Evolutionary conservation across 371 early-diverging fungal species (phyloP).

Genomic region (Rhizopus sp.): DNA sequence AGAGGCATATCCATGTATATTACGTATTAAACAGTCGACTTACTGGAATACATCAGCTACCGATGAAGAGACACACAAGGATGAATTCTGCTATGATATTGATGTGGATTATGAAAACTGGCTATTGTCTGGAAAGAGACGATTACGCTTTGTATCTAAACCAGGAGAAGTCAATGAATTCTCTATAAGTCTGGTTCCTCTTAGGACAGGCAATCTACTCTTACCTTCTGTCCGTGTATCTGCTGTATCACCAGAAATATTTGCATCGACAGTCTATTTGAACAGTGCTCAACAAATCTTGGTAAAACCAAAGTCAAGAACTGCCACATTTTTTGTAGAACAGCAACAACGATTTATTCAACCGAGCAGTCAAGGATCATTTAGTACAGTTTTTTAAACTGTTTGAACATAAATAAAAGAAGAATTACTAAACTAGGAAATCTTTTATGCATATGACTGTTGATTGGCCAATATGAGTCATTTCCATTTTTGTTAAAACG

Average conservation of each 20-base stretch:
- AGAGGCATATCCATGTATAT: conserved; percentile 55
- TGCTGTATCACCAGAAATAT: conserved; percentile 50
- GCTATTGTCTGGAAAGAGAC: conserved; percentile 69
- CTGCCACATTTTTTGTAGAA: conserved; percentile 71
- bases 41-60: conserved; percentile 50
- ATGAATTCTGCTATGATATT: conserved; percentile 67
- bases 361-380: conserved; percentile 6
- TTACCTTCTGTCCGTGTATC: conserved; percentile 58
- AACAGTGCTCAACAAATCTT: conserved; percentile 68
- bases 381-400: too few relatives aligned
- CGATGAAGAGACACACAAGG: conserved; percentile 9
- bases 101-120: conserved; percentile 71
- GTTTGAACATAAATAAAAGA: too few relatives aligned
- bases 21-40: conserved; percentile 60
- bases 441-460: too few relatives aligned
- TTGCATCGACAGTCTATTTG: conserved; percentile 60
- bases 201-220: conserved; percentile 67
- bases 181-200: conserved; percentile 59
- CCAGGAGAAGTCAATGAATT: conserved; percentile 58
- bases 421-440: too few relatives aligned
- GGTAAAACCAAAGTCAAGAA: conserved; percentile 63
- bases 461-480: too few relatives aligned
- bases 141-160: conserved; percentile 61
- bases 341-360: conserved; percentile 60
- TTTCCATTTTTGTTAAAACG: too few relatives aligned